phyloP scores from a whole-genome alignment of 2,329 filamentous ascomycete genomes.

The Calonectria ilicicola region DNA sequence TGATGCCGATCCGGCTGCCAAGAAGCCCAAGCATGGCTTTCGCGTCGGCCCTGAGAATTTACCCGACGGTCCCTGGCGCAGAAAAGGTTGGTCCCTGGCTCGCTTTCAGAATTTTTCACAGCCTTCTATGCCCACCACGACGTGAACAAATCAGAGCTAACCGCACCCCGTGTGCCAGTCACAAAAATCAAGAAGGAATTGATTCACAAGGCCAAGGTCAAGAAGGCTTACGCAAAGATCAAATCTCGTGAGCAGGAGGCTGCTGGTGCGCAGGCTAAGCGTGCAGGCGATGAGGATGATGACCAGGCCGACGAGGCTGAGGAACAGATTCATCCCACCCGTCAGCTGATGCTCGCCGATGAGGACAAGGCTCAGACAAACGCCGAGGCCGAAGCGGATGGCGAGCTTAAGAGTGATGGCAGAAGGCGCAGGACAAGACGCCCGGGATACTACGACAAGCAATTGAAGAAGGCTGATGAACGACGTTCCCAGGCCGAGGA shows the following conservation, averaged over 20 bases:
- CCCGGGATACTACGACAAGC: constrained; percentile 75
- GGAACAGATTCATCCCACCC: constrained; percentile 50
- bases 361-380: constrained; percentile 51
- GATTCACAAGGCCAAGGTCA: constrained; percentile 93
- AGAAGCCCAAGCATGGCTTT: constrained; percentile 78
- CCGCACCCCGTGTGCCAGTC: constrained; percentile 59
- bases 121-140: neutral
- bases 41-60: constrained; percentile 89
- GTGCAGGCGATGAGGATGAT: constrained; percentile 39
- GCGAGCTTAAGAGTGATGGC: constrained; percentile 43
- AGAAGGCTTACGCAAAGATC: constrained; percentile 91
- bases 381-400: constrained; percentile 19
- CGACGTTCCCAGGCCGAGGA: constrained; percentile 56
- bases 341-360: constrained; percentile 55
- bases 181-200: constrained; percentile 90
- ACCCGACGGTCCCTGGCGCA: constrained; percentile 87
- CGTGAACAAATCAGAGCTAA: constrained; percentile 27
- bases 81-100: constrained; percentile 68
- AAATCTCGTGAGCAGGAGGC: constrained; percentile 64
- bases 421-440: constrained; percentile 50
- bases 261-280: constrained; percentile 32
- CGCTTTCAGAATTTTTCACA: constrained; percentile 13
- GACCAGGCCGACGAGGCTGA: constrained; percentile 30
- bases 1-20: constrained; percentile 52
- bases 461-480: constrained; percentile 61